Evolutionary conservation across 2,329 filamentous ascomycete species (phyloP).

Genomic region (Emergomyces pasteurianus): DNA sequence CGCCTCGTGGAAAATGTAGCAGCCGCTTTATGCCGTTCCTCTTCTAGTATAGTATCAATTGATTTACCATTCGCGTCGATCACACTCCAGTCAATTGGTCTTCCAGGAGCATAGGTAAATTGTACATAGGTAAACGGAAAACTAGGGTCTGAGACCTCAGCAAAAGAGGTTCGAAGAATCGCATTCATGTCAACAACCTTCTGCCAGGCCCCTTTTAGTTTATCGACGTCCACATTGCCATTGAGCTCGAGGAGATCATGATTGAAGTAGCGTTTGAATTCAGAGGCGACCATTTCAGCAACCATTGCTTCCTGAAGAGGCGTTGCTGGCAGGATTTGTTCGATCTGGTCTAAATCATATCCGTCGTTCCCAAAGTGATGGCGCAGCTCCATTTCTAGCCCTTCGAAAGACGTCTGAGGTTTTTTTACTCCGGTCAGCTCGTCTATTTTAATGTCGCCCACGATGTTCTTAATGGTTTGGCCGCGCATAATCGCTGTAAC

Average conservation of each 20-base stretch:
- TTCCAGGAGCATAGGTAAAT: conserved; percentile 29
- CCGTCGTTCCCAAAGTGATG: conserved; percentile 26
- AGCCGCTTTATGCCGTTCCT: conserved; percentile 9
- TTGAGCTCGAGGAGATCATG: conserved; percentile 60
- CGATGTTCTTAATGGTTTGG: conserved; percentile 55
- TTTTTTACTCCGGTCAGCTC: conserved; percentile 1
- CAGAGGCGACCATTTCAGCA: conserved; percentile 65
- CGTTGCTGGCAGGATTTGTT: conserved; percentile 59
- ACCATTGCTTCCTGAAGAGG: conserved; percentile 81
- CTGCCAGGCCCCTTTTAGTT: conserved; percentile 50
- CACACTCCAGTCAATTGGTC: conserved; percentile 24
- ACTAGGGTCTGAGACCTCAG: conserved; percentile 49
- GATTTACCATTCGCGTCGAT: conserved; percentile 12
- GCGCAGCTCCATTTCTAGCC: conserved; percentile 22
- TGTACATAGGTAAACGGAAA: conserved; percentile 47
- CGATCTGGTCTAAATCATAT: conserved; percentile 33
- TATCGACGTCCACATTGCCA: conserved; percentile 41
- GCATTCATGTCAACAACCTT: conserved; percentile 49
- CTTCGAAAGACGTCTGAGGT: background rate
- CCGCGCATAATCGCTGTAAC: conserved; percentile 68
- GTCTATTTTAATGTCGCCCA: conserved; percentile 15
- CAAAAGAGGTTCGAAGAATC: conserved; percentile 65
- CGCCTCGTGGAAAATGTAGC: conserved; percentile 12
- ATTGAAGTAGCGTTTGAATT: conserved; percentile 71
- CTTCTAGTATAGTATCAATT: conserved; percentile 16